phyloP scores from a whole-genome alignment of 371 early-diverging fungal species.

The Dinochytrium kinnereticum region DNA sequence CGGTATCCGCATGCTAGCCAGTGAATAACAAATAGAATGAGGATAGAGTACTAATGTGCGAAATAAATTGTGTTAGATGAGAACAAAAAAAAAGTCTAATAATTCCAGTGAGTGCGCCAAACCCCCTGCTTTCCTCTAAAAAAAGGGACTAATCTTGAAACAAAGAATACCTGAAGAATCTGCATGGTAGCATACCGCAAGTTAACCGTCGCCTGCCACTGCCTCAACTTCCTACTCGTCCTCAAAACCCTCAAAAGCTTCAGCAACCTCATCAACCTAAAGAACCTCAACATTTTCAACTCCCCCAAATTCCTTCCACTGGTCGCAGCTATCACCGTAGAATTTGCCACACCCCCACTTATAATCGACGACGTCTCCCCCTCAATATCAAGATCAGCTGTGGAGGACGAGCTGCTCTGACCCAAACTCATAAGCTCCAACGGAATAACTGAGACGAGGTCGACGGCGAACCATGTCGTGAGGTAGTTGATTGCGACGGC shows the following conservation, averaged over 20 bases:
- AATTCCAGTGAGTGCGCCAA: not conserved
- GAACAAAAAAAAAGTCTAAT: too few relatives aligned
- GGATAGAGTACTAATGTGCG: slow-evolving; percentile 34
- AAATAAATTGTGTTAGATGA: not conserved
- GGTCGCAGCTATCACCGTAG: not conserved
- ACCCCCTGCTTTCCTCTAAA: not conserved
- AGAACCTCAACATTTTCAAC: not conserved
- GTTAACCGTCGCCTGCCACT: slow-evolving; percentile 46
- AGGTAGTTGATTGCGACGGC: slow-evolving; percentile 43
- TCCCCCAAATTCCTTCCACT: not conserved
- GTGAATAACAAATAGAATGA: slow-evolving; percentile 49
- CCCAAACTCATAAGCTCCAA: slow-evolving; percentile 46
- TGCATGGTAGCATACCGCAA: slow-evolving; percentile 49
- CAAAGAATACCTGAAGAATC: slow-evolving; percentile 40
- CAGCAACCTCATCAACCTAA: slow-evolving; percentile 50
- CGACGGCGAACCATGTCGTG: slow-evolving; percentile 50
- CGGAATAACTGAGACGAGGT: slow-evolving; percentile 53
- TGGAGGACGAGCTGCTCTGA: not conserved
- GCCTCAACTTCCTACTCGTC: slow-evolving; percentile 52
- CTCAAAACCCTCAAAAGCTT: slow-evolving; percentile 55
- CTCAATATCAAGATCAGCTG: not conserved
- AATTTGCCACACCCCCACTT: not conserved
- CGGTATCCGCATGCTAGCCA: slow-evolving; percentile 58
- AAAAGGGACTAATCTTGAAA: not conserved
- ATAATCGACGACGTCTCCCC: not conserved